A percentile compares a stretch with the other conserved stretches of the same genome.
Evolutionary conservation across 2,329 filamentous ascomycete genomes (phyloP).

Genomic region (Cytospora piceicola): DNA sequence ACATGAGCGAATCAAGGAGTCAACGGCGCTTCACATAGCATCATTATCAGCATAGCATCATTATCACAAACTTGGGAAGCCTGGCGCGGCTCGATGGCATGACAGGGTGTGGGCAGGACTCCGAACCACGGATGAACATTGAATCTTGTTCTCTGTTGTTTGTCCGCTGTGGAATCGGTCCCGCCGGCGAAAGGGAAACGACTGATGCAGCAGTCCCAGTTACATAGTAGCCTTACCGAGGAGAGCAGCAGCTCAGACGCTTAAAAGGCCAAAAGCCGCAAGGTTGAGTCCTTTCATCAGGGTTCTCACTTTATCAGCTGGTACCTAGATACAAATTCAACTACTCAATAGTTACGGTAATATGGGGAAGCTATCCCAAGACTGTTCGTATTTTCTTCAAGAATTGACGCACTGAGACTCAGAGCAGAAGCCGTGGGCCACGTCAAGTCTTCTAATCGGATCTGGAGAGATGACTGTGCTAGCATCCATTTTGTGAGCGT

Average conservation of each 20-base stretch:
- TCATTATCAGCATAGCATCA: not conserved
- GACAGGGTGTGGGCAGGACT: not conserved
- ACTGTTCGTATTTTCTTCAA: too few species aligned
- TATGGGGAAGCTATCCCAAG: too few species aligned
- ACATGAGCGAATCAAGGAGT: not conserved
- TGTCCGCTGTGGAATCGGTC: not conserved
- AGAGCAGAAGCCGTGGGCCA: too few species aligned
- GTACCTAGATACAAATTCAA: too few species aligned
- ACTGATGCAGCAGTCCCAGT: not conserved
- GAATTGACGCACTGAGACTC: too few species aligned
- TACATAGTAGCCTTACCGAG: not conserved
- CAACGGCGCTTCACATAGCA: not conserved
- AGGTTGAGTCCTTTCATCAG: not conserved
- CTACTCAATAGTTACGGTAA: too few species aligned
- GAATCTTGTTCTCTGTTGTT: not conserved
- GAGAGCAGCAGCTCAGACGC: not conserved
- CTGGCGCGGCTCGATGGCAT: not conserved
- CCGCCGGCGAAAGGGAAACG: not conserved
- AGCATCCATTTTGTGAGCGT: too few species aligned
- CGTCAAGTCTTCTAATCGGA: too few species aligned
- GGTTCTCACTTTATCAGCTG: too few species aligned
- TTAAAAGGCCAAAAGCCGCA: not conserved
- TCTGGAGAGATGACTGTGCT: too few species aligned
- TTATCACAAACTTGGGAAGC: not conserved
- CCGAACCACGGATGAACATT: not conserved